Evolutionary conservation across 108 stramenopile genomes (phyloP).

Genomic region (Skeletonema costatum): DNA sequence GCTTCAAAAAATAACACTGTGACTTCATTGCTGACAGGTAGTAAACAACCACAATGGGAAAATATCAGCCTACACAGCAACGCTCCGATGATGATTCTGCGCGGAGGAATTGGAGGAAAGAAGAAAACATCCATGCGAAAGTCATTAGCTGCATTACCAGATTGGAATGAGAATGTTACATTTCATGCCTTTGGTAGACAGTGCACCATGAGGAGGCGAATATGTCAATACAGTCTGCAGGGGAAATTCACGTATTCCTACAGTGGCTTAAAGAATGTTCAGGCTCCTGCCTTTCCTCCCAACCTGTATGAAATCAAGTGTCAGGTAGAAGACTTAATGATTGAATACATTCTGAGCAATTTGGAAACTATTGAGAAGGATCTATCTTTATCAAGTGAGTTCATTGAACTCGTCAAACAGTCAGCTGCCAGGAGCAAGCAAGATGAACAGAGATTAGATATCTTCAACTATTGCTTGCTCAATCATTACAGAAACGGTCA

Average conservation of each 20-base stretch:
- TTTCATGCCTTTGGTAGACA: conserved; percentile 35
- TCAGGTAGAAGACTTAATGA: conserved; percentile 27
- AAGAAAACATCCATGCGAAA: conserved; percentile 9
- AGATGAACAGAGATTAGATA: neutral
- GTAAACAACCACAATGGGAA: conserved; percentile 20
- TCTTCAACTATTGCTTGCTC: conserved; percentile 41
- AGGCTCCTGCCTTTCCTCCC: conserved; percentile 34
- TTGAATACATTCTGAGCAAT: conserved; percentile 19
- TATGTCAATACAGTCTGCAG: conserved; percentile 33
- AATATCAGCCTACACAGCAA: conserved; percentile 24
- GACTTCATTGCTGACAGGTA: neutral
- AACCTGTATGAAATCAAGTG: conserved; percentile 27
- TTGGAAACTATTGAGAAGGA: conserved; percentile 1
- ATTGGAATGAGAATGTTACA: conserved; percentile 41
- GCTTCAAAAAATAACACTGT: neutral
- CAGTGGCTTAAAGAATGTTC: conserved; percentile 35
- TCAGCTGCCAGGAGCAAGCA: neutral
- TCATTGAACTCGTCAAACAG: conserved; percentile 12
- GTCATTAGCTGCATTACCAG: conserved; percentile 22
- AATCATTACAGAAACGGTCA: conserved; percentile 44
- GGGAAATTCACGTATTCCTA: conserved; percentile 38
- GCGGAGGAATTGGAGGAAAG: conserved; percentile 16
- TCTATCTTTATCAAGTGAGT: conserved; percentile 20
- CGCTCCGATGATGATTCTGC: conserved; percentile 28
- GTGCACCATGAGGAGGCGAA: conserved; percentile 43